These are phyloP conservation scores for Hymenoscyphus infarciens DNA, from an alignment of 2,329 filamentous ascomycete species.

Conservation along the genomic window DNA sequence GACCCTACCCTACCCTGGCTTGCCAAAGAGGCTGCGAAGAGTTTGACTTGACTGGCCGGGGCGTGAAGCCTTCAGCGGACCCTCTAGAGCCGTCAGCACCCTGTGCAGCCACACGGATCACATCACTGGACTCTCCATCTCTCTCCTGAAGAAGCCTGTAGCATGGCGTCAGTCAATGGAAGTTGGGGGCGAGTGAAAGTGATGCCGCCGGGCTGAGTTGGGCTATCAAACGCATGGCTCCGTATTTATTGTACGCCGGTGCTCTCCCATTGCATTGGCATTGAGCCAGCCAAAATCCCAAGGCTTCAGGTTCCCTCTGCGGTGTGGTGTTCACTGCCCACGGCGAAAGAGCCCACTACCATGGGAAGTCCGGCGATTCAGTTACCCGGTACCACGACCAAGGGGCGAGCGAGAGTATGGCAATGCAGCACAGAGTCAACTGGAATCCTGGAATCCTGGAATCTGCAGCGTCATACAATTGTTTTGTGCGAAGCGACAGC, in stretches of 20 bases:
- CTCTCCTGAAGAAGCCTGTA: too few relatives aligned
- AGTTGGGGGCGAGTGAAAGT: neutral
- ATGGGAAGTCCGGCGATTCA: neutral
- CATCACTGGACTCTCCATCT: neutral
- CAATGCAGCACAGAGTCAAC: neutral
- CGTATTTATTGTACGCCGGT: neutral
- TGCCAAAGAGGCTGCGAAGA: neutral
- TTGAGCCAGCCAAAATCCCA: too few relatives aligned
- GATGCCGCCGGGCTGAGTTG: conserved; percentile 1
- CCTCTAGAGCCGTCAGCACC: neutral
- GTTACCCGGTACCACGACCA: neutral
- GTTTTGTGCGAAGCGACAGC: too few relatives aligned
- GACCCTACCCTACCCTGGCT: neutral
- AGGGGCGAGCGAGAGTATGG: neutral
- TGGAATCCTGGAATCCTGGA: neutral
- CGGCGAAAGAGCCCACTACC: neutral
- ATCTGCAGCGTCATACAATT: neutral
- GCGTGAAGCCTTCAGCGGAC: neutral
- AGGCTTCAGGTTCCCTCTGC: neutral
- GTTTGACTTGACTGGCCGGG: too few relatives aligned
- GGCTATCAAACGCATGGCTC: neutral
- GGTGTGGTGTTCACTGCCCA: neutral
- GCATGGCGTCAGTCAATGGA: neutral
- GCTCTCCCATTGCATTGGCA: too few relatives aligned
- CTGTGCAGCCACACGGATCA: neutral